These are phyloP conservation scores for Rhizophagus clarus DNA, from an alignment of 192 early-diverging fungal genomes.

Conservation along the genomic window DNA sequence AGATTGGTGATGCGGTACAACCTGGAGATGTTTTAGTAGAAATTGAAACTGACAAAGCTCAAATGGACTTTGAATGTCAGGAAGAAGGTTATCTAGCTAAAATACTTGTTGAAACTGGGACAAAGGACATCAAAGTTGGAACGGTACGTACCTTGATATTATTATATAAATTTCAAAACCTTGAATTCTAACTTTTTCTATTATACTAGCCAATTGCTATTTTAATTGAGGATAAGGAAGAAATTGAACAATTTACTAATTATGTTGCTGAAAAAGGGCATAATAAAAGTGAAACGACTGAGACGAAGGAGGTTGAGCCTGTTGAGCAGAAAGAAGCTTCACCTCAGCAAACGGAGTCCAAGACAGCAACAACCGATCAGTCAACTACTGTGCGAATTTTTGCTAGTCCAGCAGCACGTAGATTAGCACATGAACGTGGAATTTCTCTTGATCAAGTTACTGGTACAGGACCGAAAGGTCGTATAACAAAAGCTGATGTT, in stretches of 20 bases:
- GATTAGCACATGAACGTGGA: slow-evolving; percentile 82
- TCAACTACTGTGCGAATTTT: slow-evolving; percentile 64
- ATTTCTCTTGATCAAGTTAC: slow-evolving; percentile 74
- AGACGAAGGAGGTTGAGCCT: slow-evolving; percentile 37
- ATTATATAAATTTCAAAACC: neutral
- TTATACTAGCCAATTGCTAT: slow-evolving; percentile 78
- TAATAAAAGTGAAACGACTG: slow-evolving; percentile 33
- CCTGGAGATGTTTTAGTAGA: slow-evolving; percentile 94
- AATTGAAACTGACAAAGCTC: slow-evolving; percentile 99
- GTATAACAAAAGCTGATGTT: slow-evolving; percentile 92
- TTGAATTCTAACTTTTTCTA: neutral
- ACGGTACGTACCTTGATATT: slow-evolving; percentile 48
- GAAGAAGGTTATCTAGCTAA: slow-evolving; percentile 97
- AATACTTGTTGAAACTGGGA: slow-evolving; percentile 80
- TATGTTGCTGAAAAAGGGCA: slow-evolving; percentile 63
- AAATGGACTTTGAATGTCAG: slow-evolving; percentile 99
- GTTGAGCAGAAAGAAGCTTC: slow-evolving; percentile 12
- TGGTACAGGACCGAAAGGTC: slow-evolving; percentile 88
- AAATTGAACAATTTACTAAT: slow-evolving; percentile 85
- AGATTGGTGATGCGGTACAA: slow-evolving; percentile 85
- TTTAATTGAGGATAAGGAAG: slow-evolving; percentile 87
- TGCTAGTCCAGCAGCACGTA: slow-evolving; percentile 84
- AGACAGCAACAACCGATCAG: slow-evolving; percentile 32
- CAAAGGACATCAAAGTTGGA: slow-evolving; percentile 88
- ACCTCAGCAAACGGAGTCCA: slow-evolving; percentile 36